Evolutionary conservation across 768 basidiomycete species (phyloP).

Genomic region (Mycena epipterygia): DNA sequence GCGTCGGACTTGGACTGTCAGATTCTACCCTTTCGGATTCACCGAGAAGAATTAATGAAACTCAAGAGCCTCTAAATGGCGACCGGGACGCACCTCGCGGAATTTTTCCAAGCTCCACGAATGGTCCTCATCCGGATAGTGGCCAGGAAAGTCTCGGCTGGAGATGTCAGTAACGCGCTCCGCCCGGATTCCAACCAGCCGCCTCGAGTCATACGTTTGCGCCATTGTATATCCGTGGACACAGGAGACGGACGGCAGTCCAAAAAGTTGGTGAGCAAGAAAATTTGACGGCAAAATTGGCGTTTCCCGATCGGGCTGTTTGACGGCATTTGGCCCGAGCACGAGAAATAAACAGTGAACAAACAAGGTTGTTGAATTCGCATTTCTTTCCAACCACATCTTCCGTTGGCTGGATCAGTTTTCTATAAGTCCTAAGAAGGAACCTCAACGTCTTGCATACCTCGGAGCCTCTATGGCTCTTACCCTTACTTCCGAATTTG

Average conservation of each 20-base stretch:
- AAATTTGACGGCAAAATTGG: not conserved
- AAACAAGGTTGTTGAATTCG: constrained; percentile 9
- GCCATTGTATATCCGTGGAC: constrained; percentile 13
- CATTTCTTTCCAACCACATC: constrained; percentile 1
- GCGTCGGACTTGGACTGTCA: constrained; percentile 81
- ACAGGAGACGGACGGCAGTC: not conserved
- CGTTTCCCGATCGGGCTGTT: not conserved
- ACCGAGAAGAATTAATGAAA: constrained; percentile 32
- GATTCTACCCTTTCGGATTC: constrained; percentile 67
- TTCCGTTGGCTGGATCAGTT: not conserved
- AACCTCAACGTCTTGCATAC: not conserved
- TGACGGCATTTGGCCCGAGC: not conserved
- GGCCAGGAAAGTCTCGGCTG: constrained; percentile 92
- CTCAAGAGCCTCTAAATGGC: constrained; percentile 11
- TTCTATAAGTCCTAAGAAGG: no score
- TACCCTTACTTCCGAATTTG: no score
- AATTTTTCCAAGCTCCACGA: constrained; percentile 86
- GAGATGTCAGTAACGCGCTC: constrained; percentile 86
- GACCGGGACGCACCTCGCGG: constrained; percentile 69
- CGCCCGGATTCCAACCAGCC: constrained; percentile 77
- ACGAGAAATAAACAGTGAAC: not conserved
- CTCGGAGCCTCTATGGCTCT: not conserved
- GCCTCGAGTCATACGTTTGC: constrained; percentile 46
- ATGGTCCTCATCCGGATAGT: constrained; percentile 87
- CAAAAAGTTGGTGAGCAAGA: not conserved